phyloP scores from a whole-genome alignment of 305 asterid genomes.

The Fraxinus sp. region DNA sequence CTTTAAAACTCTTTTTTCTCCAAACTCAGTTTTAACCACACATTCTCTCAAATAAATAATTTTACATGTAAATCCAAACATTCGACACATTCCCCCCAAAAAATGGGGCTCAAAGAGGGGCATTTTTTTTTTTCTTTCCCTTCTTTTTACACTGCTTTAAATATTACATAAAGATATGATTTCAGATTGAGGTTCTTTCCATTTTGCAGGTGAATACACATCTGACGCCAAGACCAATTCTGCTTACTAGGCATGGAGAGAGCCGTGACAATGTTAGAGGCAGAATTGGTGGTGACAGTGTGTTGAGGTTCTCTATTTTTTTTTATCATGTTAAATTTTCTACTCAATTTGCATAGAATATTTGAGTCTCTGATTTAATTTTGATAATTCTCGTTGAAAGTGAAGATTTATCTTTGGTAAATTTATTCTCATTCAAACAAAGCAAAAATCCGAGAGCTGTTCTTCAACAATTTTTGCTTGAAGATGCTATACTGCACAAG shows the following conservation, averaged over 20 bases:
- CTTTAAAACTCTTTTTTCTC: not conserved
- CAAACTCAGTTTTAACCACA: not conserved
- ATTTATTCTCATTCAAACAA: not conserved
- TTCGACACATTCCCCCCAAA: not conserved
- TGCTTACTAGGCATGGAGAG: conserved; percentile 99
- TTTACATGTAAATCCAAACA: not conserved
- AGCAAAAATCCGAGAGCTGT: conserved; percentile 6
- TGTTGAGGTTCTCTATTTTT: conserved; percentile 54
- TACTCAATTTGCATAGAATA: not conserved
- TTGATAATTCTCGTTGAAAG: not conserved
- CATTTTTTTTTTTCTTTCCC: not conserved
- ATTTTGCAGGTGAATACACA: conserved; percentile 87
- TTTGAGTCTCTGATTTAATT: not conserved
- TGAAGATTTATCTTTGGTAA: not conserved
- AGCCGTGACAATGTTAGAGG: conserved; percentile 93
- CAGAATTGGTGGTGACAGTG: conserved; percentile 97
- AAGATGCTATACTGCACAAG: conserved; percentile 3
- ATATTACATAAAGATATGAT: conserved; percentile 15
- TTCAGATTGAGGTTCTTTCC: conserved; percentile 13
- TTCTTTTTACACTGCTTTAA: not conserved
- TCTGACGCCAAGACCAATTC: conserved; percentile 96
- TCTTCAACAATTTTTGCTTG: not conserved
- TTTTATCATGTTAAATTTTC: not conserved
- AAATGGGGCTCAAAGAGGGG: not conserved
- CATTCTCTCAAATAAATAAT: not conserved